Evolutionary conservation across 306 rosid species (phyloP), one percentile per base, ranked within the genome.

Genomic region (Cicer chorassanicum): DNA sequence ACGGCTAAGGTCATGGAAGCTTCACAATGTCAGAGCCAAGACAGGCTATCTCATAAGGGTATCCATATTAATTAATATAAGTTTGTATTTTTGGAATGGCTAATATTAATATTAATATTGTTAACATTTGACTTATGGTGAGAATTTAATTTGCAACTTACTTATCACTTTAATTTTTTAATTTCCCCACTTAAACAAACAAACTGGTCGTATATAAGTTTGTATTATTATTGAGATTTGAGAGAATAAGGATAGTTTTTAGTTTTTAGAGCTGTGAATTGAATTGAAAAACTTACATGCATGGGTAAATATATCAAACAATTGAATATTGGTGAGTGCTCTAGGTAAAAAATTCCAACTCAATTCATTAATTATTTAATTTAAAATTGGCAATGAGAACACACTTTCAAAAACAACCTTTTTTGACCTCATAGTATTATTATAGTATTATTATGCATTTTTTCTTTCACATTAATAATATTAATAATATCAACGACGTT

Each of bases 11-110:
- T 81, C 87, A 80, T 65, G 86, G 87, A 85, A 85, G 80, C 82
- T 85, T 88, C 91, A 80, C 71, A 56, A 76, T 84, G 86, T 84
- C 87, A 72, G 81, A 82, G 36, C 87, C 71, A 87, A 71, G 89
- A 87, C 90, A 85, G 85, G 72, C 84, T 74, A 85, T 81, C 81
- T 67, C 57, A 68, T 34, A 76, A 82, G 65, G 83, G 56, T 59
- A 78, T 65, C 67, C 74, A 19, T 65, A 69, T 78, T 84, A 73
- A 77, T 68, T 56, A 46, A 9, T 11, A 4, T 46, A 38, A 70
- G 24, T 18, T 49, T 29, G 34, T 29, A 29, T 29, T 29, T 29
- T 29, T 29, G 4, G 34, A 29, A 29, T 29, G 36, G 36, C 36
- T 29, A 29, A 29, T 29, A 29, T 29, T 29, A 29, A 29, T 24